Conservation (phyloP, 1,139 yeast genomes). For the Lodderomyces jiufengensis region DNA sequence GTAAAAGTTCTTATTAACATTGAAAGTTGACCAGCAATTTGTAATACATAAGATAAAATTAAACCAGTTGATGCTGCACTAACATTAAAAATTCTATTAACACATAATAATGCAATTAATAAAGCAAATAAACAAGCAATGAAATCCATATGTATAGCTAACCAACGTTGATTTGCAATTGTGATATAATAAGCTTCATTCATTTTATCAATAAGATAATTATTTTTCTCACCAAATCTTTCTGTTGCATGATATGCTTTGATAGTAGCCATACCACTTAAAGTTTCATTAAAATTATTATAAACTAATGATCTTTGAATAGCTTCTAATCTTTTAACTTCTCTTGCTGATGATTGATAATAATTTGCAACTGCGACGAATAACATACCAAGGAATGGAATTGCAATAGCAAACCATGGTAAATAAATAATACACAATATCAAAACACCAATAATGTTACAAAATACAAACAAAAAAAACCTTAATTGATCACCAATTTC, state of each 20-base stretch:
- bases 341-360: conserved; percentile 44
- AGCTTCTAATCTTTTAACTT: conserved; percentile 44
- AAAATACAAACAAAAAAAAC: conserved; percentile 38
- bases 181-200: conserved; percentile 71
- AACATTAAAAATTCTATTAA: conserved; percentile 58
- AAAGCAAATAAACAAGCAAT: conserved; percentile 49
- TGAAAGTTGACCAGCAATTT: conserved; percentile 48
- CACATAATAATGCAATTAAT: conserved; percentile 58
- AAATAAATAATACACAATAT: conserved; percentile 42
- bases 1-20: conserved; percentile 56
- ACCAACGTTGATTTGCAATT: conserved; percentile 77
- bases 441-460: conserved; percentile 39
- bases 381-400: conserved; percentile 34
- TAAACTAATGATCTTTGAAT: conserved; percentile 44
- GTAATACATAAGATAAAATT: conserved; percentile 57
- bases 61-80: conserved; percentile 70
- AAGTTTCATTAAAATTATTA: conserved; percentile 44
- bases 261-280: conserved; percentile 62
- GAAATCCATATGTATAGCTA: conserved; percentile 63
- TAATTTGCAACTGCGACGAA: conserved; percentile 35
- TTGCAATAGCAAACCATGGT: conserved; percentile 47
- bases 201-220: conserved; percentile 55
- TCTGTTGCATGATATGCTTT: conserved; percentile 54
- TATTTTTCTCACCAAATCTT: conserved; percentile 50
- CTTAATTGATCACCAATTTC: conserved; percentile 46